Base-by-base conservation (phyloP, 495 filamentous ascomycete genomes). In the Apiosordaria backusii region DNA sequence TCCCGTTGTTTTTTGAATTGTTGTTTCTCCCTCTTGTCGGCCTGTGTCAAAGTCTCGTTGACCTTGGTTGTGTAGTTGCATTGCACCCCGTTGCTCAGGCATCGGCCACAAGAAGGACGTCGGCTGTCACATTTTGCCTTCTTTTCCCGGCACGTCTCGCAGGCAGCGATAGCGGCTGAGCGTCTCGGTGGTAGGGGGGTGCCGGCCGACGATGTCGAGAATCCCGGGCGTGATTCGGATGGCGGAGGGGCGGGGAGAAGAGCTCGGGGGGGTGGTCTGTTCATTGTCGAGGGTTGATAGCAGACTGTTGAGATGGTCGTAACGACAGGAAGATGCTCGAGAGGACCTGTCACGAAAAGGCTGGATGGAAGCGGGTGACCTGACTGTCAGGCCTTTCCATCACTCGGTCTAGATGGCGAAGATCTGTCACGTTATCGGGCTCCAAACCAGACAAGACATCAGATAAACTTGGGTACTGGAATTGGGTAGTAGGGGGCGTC, bases 61-160 rank as follows among this genome's bases (percentile, higher is more conserved):
- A 19, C 27, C n/a, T 61, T 27, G 26, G 59, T 40, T 3, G 27
- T 27, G 27, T 61, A 61, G 16, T 4, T 22, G 27, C 59, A 61
- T 13, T 10, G 18, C 26, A 27, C 27, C 5, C 21, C 21, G 26
- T 21, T 13, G 18, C 6, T 18, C 3, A 61, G 24, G 27, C 59
- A 61, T 15, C 59, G 24, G 1, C 59, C 21, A 22, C 59, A 61
- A 3, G 59, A 45, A 4, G 59, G 59, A 3, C 59, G 59, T 40
- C 19, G 59, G 27, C 29, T 50, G 59, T 61, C 59, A 27, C 59
- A 61, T 29, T 61, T 61, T 45, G 59, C 29, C 24, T 45, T 61
- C 26, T 61, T 61, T 4, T 16, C 27, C 9, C 59, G 59, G 18
- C 59, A 61, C 15, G 22, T 4, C 10, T 40, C 59, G 59, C 59